Evolutionary conservation across 768 basidiomycete species (phyloP), one percentile per base, ranked within the genome.

Genomic region (Ramaria rubella): DNA sequence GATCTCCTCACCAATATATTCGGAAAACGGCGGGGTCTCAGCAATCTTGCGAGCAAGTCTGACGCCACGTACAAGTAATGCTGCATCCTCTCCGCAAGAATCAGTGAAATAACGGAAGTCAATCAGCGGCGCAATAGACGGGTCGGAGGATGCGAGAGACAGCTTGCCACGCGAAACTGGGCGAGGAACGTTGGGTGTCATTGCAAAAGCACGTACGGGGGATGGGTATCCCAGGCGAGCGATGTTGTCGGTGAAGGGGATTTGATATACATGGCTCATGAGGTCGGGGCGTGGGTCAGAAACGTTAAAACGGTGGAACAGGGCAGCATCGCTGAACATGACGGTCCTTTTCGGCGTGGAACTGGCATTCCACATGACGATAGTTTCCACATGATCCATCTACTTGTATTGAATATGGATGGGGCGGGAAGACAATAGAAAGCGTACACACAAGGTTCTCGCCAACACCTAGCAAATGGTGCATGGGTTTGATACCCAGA

Each of bases 381-480:
- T 48, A 14, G 46, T 48, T 27, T 48, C 46, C 8, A 48, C 14
- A 11, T 48, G 46, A 27, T 48, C 46, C 46, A 48, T 48, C 46
- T 48, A 17, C 8, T 14, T 8, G 46, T 4, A 1, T 26, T 30
- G 29, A n/a, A 48, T 15, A 12, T 14, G 2, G 29, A 26, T 11
- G 43, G 9, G 21, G 19, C 19, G 34, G 7, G 23, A 6, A 42
- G 2, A 27, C 9, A 48, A 48, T 48, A 27, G 17, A 48, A 30
- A 26, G 26, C 1, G 4, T 26, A 30, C 21, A 24, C 29, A 74
- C 69, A 17, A 77, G 65, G 62, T 77, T 75, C 48, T 67, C 64
- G 4, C 77, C 77, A 38, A 79, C 77, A 24, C 64, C 68, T 0
- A 73, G 73, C 0, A 77, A 65, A 52, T 77, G 69, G 27, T 74